Percentiles rank a stretch among this genome's conserved stretches.
These are phyloP conservation scores for Cystobasidiaceae sp. DNA, from an alignment of 1,284 basidiomycete genomes.

Conservation along the genomic window DNA sequence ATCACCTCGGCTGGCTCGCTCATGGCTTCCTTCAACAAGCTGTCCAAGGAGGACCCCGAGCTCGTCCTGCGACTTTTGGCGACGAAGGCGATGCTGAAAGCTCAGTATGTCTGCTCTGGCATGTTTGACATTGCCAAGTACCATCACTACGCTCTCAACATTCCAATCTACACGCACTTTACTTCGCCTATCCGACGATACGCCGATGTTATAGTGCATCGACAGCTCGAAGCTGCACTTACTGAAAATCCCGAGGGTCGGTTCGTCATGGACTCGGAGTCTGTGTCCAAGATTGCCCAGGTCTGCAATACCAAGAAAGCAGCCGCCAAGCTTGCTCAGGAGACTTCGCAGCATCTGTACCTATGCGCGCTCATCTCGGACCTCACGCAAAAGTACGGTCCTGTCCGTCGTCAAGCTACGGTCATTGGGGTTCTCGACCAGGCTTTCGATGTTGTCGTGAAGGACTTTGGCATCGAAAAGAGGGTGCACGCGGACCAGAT, in stretches of 20 bases:
- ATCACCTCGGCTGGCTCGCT: constrained; percentile 70
- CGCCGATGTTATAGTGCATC: constrained; percentile 92
- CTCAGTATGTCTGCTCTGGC: constrained; percentile 97
- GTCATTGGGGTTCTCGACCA: constrained; percentile 91
- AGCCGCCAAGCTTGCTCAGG: constrained; percentile 84
- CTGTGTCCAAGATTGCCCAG: constrained; percentile 93
- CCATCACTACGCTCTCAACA: constrained; percentile 82
- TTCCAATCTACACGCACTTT: constrained; percentile 94
- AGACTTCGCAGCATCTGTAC: constrained; percentile 92
- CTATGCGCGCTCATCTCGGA: constrained; percentile 89
- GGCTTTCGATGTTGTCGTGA: constrained; percentile 82
- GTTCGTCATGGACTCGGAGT: constrained; percentile 93
- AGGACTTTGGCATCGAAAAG: constrained; percentile 72
- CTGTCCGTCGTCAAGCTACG: constrained; percentile 84
- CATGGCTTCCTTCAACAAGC: constrained; percentile 71
- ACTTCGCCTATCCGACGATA: constrained; percentile 57
- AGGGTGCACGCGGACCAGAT: constrained; percentile 97
- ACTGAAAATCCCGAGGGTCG: constrained; percentile 9
- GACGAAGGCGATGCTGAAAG: constrained; percentile 81
- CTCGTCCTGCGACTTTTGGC: constrained; percentile 69
- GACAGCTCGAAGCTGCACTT: constrained; percentile 92
- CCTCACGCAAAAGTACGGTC: constrained; percentile 87
- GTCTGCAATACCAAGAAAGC: constrained; percentile 94
- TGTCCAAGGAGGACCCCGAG: constrained; percentile 56
- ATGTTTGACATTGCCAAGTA: constrained; percentile 99